Conservation (phyloP, 768 basidiomycete species). For the Macrocybe gigantea region DNA sequence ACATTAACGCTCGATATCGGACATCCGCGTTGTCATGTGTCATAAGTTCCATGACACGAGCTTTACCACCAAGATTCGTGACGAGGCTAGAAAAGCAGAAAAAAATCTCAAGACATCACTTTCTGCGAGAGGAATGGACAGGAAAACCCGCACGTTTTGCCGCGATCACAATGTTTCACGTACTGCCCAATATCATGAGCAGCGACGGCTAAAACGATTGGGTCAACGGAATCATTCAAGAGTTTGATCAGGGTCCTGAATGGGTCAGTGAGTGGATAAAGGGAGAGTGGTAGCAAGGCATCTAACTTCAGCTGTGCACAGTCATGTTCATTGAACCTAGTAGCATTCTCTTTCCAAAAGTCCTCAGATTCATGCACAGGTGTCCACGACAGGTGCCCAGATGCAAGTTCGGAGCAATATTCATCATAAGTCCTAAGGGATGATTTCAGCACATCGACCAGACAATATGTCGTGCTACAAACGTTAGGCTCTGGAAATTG, state of each 20-base stretch:
- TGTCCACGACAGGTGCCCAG: constrained; percentile 91
- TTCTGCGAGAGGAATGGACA: not conserved
- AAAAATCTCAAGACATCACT: not conserved
- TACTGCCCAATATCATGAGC: constrained; percentile 93
- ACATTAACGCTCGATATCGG: constrained; percentile 85
- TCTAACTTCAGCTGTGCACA: constrained; percentile 70
- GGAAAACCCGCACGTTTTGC: constrained; percentile 68
- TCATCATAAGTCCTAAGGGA: constrained; percentile 85
- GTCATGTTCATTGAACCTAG: constrained; percentile 79
- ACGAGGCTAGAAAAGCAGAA: constrained; percentile 46
- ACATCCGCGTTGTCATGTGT: constrained; percentile 83
- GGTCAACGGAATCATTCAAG: constrained; percentile 63
- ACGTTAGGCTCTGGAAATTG: constrained; percentile 90
- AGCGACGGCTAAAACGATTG: constrained; percentile 83
- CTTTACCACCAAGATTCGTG: constrained; percentile 83
- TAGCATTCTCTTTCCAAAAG: constrained; percentile 97
- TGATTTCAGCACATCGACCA: not conserved
- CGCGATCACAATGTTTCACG: constrained; percentile 85
- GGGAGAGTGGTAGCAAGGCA: not conserved
- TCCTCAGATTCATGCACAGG: constrained; percentile 95
- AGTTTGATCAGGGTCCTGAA: constrained; percentile 68
- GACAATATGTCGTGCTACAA: constrained; percentile 19
- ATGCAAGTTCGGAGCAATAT: constrained; percentile 84
- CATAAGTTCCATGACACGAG: constrained; percentile 88
- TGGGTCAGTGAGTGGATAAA: too few relatives aligned